Evolutionary conservation across 1,284 basidiomycete species (phyloP), one percentile per base, ranked within the genome.

Genomic region (Austropuccinia psidii): DNA sequence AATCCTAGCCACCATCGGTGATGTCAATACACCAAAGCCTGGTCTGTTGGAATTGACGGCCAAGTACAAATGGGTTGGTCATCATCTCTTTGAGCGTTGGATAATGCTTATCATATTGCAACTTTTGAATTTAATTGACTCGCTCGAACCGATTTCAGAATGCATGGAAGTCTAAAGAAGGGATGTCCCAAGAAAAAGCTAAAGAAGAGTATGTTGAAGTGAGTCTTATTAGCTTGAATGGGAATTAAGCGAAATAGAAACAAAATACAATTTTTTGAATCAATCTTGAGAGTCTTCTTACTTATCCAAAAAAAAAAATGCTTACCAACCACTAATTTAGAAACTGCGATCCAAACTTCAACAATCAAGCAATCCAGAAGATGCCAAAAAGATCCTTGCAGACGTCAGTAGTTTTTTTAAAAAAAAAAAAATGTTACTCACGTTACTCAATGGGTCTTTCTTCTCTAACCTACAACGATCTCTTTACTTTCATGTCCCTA

Each of bases 61-160:
- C 8, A 73, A 57, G 55, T 47, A 47, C 37, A 73, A 73, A 73
- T 73, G 70, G 70, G 68, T 72, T 39, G 0, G 35, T 19, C 37
- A 29, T 37, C 31, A 45, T 64, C 43, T 17, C 41, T 64, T 43
- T 47, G 9, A 54, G 17, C 24, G 54, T 57, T 31, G 17, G 15
- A 31, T 17, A 11, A 35, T 58, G 11, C 33, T 35, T 31, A 31
- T 8, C 4, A 27, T 27, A 3, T 31, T 29, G 4, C 19, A 17
- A 1, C 5, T 61, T 39, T 1, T 37, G n/a, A n/a, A n/a, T n/a
- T n/a, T n/a, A n/a, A n/a, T n/a, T n/a, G n/a, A n/a, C n/a, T n/a
- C n/a, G n/a, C n/a, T n/a, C n/a, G n/a, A n/a, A n/a, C n/a, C n/a
- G n/a, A n/a, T 15, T 15, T 21, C 17, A 72, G 68, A 60, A 73